Percentiles rank a stretch among this genome's conserved stretches.
Evolutionary conservation across 106 monocot genomes (phyloP).

Genomic region (Platanthera zijinensis): DNA sequence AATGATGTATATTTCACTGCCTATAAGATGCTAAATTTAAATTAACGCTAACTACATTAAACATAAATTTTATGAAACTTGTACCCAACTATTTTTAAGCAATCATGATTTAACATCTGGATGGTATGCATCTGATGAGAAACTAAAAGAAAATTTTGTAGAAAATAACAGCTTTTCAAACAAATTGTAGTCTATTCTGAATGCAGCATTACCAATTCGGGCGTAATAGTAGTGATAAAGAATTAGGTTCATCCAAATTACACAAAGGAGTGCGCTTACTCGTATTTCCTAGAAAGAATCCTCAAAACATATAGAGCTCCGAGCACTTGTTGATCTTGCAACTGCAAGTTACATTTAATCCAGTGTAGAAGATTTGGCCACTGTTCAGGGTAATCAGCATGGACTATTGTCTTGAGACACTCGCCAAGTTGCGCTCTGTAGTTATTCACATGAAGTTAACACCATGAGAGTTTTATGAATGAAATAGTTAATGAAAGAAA

Average conservation of each 20-base stretch:
- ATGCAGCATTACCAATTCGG: neutral
- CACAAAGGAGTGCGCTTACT: slow-evolving; percentile 44
- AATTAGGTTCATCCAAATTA: neutral
- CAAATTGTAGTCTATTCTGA: neutral
- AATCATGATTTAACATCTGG: neutral
- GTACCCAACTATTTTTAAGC: neutral
- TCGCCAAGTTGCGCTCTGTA: slow-evolving; percentile 83
- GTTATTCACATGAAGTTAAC: neutral
- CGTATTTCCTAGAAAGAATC: slow-evolving; percentile 95
- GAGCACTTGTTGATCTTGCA: slow-evolving; percentile 85
- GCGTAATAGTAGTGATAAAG: neutral
- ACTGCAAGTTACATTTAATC: slow-evolving; percentile 67
- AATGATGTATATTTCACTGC: neutral
- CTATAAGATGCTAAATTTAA: slow-evolving; percentile 1
- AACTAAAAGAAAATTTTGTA: neutral
- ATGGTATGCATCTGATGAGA: neutral
- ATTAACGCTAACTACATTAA: neutral
- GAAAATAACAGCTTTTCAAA: neutral
- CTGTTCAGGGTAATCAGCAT: slow-evolving; percentile 93
- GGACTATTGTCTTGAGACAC: slow-evolving; percentile 85
- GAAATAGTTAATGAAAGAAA: neutral
- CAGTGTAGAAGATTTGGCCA: slow-evolving; percentile 85
- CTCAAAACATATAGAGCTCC: slow-evolving; percentile 89
- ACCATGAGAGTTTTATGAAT: neutral
- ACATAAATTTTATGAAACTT: neutral